Base-by-base conservation (phyloP, 495 filamentous ascomycete species). In the Bryoglossum gracile region DNA sequence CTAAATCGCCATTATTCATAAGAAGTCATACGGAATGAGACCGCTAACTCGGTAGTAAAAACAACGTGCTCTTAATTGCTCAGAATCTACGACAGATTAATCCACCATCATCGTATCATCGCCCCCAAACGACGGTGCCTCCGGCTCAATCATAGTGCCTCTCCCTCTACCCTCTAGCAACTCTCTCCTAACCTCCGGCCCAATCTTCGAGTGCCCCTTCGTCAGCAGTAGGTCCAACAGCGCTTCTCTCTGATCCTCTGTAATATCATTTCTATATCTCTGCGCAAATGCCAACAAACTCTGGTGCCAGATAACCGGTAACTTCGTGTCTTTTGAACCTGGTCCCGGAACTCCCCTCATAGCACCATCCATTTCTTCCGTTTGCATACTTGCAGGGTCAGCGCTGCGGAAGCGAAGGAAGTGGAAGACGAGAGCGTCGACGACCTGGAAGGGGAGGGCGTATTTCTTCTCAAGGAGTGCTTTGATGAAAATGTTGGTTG, bases 391-490 rank as follows among this genome's bases (percentile, higher is more conserved):
- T 8, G 67, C 63, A 11, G 68, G 64, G 22, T 77, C 68, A 2
- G 69, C 68, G 24, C 71, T 79, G 28, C 85, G 78, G 68, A 96
- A 96, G 14, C 92, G 82, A 54, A 95, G 65, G 64, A 96, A 98
- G 66, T 97, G 90, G 68, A 96, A 97, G 13, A 97, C 94, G 4
- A 97, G 71, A 18, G 89, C 83, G 57, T 98, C 92, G 16, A 98
- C 81, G 19, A 94, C 91, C 65, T 94, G 89, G 69, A 85, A 95
- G 24, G 92, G 92, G 17, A 98, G 73, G 1, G 92, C 92, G 56
- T 99, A 97, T 58, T 89, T 88, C 76, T 99, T 99, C 68, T 97
- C 90, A 9, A 99, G 69, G 43, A 99, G 78, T 14, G 84, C 78
- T 50, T 85, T 83, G 63, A 99, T 94, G 69, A 97, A 90, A 35